Conservation (phyloP, 805 yeast genomes). For the Teunomyces stri region DNA sequence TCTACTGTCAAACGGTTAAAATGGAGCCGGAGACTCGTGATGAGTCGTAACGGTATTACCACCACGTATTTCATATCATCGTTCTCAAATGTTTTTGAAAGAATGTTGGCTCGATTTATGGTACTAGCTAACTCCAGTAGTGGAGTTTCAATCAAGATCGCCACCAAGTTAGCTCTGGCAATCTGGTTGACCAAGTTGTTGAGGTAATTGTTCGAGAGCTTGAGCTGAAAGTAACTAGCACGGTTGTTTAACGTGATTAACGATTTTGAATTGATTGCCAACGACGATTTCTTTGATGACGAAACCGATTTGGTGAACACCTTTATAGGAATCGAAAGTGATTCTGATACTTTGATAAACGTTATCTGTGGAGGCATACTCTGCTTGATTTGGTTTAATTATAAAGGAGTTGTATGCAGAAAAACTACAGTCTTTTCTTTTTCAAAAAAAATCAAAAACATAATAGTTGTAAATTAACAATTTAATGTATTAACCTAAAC, state of each 20-base stretch:
- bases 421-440: neutral
- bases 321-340: conserved; percentile 11
- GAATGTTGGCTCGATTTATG: neutral
- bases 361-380: conserved; percentile 16
- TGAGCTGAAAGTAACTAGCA: conserved; percentile 12
- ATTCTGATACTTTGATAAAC: conserved; percentile 6
- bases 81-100: conserved; percentile 2
- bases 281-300: conserved; percentile 5
- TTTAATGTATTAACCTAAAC: neutral
- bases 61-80: conserved; percentile 1
- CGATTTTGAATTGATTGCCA: conserved; percentile 14
- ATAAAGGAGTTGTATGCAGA: neutral
- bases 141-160: conserved; percentile 8
- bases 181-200: conserved; percentile 9
- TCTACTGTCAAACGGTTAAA: conserved; percentile 3
- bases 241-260: conserved; percentile 12
- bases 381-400: neutral
- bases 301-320: conserved; percentile 8
- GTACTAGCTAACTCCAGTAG: conserved; percentile 2
- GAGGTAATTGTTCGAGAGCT: conserved; percentile 13
- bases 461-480: neutral
- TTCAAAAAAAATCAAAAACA: neutral
- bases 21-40: conserved; percentile 1
- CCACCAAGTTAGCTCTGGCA: conserved; percentile 4
- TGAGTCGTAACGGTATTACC: conserved; percentile 4